Base-by-base conservation (phyloP, 2,329 filamentous ascomycete species). In the Clarireedia hainanense region DNA sequence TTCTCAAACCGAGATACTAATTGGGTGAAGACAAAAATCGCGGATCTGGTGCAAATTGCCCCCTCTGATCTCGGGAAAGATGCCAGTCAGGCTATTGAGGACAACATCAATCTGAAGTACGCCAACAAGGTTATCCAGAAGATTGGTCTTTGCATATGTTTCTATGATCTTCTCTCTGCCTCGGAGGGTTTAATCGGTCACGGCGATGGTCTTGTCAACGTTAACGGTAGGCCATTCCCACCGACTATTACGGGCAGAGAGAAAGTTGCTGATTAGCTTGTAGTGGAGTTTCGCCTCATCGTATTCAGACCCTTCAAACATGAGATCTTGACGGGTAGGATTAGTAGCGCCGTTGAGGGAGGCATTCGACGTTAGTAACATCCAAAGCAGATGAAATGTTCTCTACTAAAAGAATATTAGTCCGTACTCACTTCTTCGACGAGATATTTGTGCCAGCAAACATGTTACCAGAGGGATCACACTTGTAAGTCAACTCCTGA, bases 101-200 rank as follows among this genome's bases (percentile, higher is more conserved):
- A 99, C 74, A 94, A 94, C 66, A 94, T 99, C 74, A 97, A 99
- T 70, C 80, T 85, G 61, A 99, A 99, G 74, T 99, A 96, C 72
- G 85, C 92, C 58, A 96, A 99, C 74, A 94, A 92, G 73, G 86
- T 89, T 51, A 90, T 99, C 59, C 92, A 96, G 69, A 94, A 94
- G 68, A 85, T 97, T 57, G 94, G 94, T 10, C 84, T 99, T 4
- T 96, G 91, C 68, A 86, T 99, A 64, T 92, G 89, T 68, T 83
- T 99, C 65, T 96, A 94, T 74, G 94, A 97, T 69, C 76, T 99
- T 12, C 75, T 95, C 5, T 89, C 88, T 73, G 84, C 90, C 0
- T 96, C 91, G 0, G 94, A 99, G 71, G 94, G 94, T 30, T 76
- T 96, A 26, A 96, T 99, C 63, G 91, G 92, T 27, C 89, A 96